Evolutionary conservation across 208 protist genomes (phyloP).

Genomic region (Leishmania major): DNA sequence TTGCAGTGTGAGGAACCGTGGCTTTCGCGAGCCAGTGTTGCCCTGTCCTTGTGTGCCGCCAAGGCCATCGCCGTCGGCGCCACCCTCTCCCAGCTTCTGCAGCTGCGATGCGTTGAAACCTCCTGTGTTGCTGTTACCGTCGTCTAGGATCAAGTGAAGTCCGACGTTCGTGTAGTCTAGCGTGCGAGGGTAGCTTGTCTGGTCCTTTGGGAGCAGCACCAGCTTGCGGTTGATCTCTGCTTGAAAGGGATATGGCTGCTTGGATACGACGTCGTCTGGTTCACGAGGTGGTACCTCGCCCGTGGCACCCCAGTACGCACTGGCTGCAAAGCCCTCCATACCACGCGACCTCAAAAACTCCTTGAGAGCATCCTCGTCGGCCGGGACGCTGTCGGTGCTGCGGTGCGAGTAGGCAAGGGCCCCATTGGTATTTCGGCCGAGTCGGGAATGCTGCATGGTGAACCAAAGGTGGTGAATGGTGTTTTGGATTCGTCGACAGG

Average conservation of each 20-base stretch:
- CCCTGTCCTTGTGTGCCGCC: not conserved
- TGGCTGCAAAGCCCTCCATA: constrained; percentile 71
- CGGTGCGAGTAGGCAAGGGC: constrained; percentile 47
- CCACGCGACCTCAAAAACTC: constrained; percentile 54
- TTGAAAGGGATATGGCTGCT: constrained; percentile 75
- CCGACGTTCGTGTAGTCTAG: constrained; percentile 74
- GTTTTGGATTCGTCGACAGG: not conserved
- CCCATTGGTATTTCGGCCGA: constrained; percentile 32
- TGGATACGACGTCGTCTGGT: constrained; percentile 60
- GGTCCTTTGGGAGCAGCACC: constrained; percentile 75
- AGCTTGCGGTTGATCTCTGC: constrained; percentile 86
- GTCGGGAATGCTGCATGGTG: constrained; percentile 30
- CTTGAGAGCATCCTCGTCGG: constrained; percentile 53
- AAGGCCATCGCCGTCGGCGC: constrained; percentile 4
- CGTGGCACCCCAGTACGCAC: constrained; percentile 84
- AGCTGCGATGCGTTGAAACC: constrained; percentile 73
- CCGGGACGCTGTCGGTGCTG: constrained; percentile 20
- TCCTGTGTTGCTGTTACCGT: constrained; percentile 37
- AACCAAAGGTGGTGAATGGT: not conserved
- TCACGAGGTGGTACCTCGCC: constrained; percentile 78
- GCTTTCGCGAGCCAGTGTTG: constrained; percentile 36
- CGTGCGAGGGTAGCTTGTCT: constrained; percentile 76
- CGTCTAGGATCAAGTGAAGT: constrained; percentile 59
- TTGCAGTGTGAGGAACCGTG: constrained; percentile 66
- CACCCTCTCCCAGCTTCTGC: constrained; percentile 34